phyloP scores from a whole-genome alignment of 495 filamentous ascomycete species.

The Tricharina praecox region DNA sequence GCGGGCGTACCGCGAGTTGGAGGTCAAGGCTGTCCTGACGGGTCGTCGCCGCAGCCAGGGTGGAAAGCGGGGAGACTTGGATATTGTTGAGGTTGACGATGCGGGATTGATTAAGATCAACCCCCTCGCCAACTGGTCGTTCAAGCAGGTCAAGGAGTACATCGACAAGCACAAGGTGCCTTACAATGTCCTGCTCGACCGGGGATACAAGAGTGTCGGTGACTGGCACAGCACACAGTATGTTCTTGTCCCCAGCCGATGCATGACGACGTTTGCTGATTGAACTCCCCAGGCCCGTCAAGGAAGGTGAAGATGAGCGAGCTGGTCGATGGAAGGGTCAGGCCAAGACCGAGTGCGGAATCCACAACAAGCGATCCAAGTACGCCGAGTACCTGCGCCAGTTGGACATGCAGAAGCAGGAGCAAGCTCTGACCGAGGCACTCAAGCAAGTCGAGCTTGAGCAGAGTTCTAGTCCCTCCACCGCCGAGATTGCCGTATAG shows the following conservation, averaged over 20 bases:
- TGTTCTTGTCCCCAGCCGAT: constrained; percentile 3
- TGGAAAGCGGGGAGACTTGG: constrained; percentile 73
- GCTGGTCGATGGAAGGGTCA: constrained; percentile 93
- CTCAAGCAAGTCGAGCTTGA: constrained; percentile 28
- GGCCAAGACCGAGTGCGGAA: constrained; percentile 90
- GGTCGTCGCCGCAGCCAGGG: constrained; percentile 85
- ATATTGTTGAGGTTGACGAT: constrained; percentile 83
- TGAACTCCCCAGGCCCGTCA: constrained; percentile 44
- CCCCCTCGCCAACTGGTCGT: constrained; percentile 92
- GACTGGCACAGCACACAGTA: constrained; percentile 86
- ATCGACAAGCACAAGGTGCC: constrained; percentile 72
- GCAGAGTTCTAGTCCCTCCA: constrained; percentile 13
- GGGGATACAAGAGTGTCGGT: constrained; percentile 89
- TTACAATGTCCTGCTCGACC: constrained; percentile 80
- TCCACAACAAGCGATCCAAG: constrained; percentile 87
- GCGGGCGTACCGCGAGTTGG: constrained; percentile 73
- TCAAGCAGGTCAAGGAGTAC: constrained; percentile 75
- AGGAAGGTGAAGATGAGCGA: constrained; percentile 86
- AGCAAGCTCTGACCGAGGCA: constrained; percentile 35
- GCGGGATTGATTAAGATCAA: constrained; percentile 93
- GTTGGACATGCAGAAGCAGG: constrained; percentile 54
- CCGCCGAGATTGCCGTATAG: no score
- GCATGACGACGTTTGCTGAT: constrained; percentile 8
- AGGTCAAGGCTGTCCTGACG: constrained; percentile 86
- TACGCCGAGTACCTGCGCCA: constrained; percentile 72